These are phyloP conservation scores for Lippia alba DNA, from an alignment of 305 asterid species.

Conservation along the genomic window DNA sequence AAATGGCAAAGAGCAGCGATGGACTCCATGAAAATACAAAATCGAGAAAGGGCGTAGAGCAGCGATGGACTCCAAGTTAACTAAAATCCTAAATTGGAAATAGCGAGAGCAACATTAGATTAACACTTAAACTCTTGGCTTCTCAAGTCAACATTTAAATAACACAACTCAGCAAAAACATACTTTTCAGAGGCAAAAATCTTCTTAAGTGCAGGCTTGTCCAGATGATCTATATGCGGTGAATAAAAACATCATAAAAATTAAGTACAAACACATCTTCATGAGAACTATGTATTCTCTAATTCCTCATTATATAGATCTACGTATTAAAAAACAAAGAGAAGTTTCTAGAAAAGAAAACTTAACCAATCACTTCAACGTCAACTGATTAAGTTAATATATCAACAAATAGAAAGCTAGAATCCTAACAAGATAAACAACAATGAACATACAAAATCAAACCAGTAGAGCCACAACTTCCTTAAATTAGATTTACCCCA, in stretches of 20 bases:
- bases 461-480: background rate
- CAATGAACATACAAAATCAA: slow-evolving; percentile 16
- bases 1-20: too few species aligned
- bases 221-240: slow-evolving; percentile 83
- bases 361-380: slow-evolving; percentile 22
- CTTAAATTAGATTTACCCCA: slow-evolving; percentile 11
- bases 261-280: slow-evolving; percentile 5
- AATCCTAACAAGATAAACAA: slow-evolving; percentile 10
- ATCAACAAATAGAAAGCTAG: slow-evolving; percentile 17
- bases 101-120: too few species aligned
- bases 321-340: slow-evolving; percentile 1
- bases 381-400: background rate
- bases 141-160: background rate
- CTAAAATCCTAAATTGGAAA: too few species aligned
- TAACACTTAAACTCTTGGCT: too few species aligned
- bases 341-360: slow-evolving; percentile 9
- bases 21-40: too few species aligned
- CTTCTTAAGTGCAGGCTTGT: slow-evolving; percentile 74
- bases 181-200: slow-evolving; percentile 81
- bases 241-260: slow-evolving; percentile 33
- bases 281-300: background rate
- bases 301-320: background rate
- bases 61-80: too few species aligned
- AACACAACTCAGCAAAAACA: slow-evolving; percentile 36
- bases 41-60: too few species aligned